phyloP scores from a whole-genome alignment of 176 grass and related monocot genomes.

The Phoenix roebelenii region DNA sequence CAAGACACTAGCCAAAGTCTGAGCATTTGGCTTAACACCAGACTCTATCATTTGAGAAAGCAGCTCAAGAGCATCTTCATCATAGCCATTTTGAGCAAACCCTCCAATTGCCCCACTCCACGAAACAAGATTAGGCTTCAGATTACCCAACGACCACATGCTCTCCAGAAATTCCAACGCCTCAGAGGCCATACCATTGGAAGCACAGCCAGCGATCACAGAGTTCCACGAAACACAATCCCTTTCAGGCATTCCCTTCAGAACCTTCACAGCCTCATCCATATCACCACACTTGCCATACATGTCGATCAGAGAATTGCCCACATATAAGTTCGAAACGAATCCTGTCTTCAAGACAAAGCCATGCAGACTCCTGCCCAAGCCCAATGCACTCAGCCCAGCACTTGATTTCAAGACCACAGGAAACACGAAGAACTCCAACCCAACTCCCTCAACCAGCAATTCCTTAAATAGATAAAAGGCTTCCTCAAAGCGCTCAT shows the following conservation, averaged over 20 bases:
- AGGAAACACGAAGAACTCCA: slow-evolving; percentile 23
- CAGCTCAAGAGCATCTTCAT: slow-evolving; percentile 20
- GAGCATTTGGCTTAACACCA: slow-evolving; percentile 24
- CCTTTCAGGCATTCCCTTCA: slow-evolving; percentile 15
- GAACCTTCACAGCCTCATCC: slow-evolving; percentile 13
- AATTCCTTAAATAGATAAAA: slow-evolving; percentile 5
- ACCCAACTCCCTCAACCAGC: slow-evolving; percentile 7
- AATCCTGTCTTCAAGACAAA: slow-evolving; percentile 15
- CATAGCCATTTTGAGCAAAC: slow-evolving; percentile 23
- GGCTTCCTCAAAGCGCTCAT: background rate
- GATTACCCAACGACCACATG: slow-evolving; percentile 4
- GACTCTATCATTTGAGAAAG: slow-evolving; percentile 15
- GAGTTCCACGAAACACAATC: slow-evolving; percentile 31
- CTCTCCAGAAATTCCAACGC: slow-evolving; percentile 20
- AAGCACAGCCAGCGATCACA: slow-evolving; percentile 17
- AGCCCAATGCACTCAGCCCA: slow-evolving; percentile 13
- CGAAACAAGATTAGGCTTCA: slow-evolving; percentile 26
- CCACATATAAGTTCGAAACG: slow-evolving; percentile 16
- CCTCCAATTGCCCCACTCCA: slow-evolving; percentile 24
- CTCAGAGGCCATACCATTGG: slow-evolving; percentile 18
- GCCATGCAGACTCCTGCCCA: slow-evolving; percentile 16
- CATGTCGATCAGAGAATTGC: slow-evolving; percentile 26
- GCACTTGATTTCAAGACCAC: slow-evolving; percentile 19
- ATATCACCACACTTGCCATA: slow-evolving; percentile 28
- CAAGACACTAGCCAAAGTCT: slow-evolving; percentile 22